Evolutionary conservation across 1,284 basidiomycete genomes (phyloP).

Genomic region (Pyrrhoderma lamaoense): DNA sequence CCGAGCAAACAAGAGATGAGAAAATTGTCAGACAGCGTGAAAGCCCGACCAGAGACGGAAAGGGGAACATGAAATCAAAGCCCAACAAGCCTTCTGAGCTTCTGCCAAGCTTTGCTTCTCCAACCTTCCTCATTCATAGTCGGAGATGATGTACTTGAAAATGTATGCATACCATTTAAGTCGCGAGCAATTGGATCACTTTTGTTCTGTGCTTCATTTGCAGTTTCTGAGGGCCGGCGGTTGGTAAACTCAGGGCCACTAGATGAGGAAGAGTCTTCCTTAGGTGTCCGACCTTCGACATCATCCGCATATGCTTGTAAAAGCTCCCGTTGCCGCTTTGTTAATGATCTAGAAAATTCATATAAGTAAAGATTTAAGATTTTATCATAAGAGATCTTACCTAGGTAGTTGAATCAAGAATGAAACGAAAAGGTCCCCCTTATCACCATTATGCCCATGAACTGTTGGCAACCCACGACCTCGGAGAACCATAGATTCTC

Average conservation of each 20-base stretch:
- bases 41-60: conserved; percentile 28
- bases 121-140: conserved; percentile 45
- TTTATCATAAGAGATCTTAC: conserved; percentile 38
- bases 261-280: conserved; percentile 21
- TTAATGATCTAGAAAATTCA: conserved; percentile 55
- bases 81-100: conserved; percentile 60
- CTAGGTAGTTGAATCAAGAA: conserved; percentile 89
- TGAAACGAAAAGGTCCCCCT: conserved; percentile 87
- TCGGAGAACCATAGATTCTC: conserved; percentile 94
- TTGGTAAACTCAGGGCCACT: conserved; percentile 23
- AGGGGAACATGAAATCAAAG: conserved; percentile 48
- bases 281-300: conserved; percentile 59
- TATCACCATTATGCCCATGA: conserved; percentile 51
- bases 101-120: conserved; percentile 61
- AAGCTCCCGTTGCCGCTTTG: conserved; percentile 78
- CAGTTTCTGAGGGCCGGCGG: conserved; percentile 23
- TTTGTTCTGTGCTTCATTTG: conserved; percentile 20
- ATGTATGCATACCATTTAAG: conserved; percentile 71
- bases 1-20: conserved; percentile 7
- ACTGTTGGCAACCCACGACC: conserved; percentile 78
- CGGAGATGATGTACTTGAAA: conserved; percentile 43
- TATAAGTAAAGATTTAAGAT: conserved; percentile 17
- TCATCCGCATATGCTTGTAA: conserved; percentile 91
- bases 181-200: conserved; percentile 25
- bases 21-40: conserved; percentile 18